phyloP scores from a whole-genome alignment of 768 basidiomycete genomes.

The Suillus decipiens region DNA sequence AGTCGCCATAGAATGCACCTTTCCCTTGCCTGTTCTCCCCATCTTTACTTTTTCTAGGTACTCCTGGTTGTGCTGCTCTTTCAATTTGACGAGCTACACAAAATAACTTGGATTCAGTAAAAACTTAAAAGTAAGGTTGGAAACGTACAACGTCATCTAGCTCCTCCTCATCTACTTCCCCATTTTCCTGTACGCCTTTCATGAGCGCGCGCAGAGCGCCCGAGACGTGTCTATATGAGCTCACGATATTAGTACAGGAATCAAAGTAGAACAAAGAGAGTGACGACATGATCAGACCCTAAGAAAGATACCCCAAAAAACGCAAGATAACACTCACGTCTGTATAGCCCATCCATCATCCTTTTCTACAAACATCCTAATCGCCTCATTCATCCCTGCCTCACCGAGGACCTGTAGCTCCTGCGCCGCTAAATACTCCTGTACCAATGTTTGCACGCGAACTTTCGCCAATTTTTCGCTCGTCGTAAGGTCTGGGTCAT shows the following conservation, averaged over 20 bases:
- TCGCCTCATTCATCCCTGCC: constrained; percentile 89
- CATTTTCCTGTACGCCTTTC: constrained; percentile 66
- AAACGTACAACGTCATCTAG: constrained; percentile 68
- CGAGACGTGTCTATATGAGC: constrained; percentile 58
- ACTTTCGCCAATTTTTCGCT: constrained; percentile 80
- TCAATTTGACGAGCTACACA: constrained; percentile 64
- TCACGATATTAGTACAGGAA: constrained; percentile 4
- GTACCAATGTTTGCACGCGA: constrained; percentile 85
- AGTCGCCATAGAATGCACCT: constrained; percentile 34
- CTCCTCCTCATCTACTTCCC: constrained; percentile 69
- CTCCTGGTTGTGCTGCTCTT: constrained; percentile 66
- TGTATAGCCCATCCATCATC: constrained; percentile 94
- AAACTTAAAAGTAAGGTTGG: constrained; percentile 1
- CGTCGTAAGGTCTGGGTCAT: constrained; percentile 65
- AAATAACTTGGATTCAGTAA: not conserved
- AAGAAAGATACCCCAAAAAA: not conserved
- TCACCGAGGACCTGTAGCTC: constrained; percentile 91
- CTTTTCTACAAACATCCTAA: constrained; percentile 95
- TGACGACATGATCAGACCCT: not conserved
- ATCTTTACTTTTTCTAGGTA: constrained; percentile 50
- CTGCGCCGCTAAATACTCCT: constrained; percentile 90
- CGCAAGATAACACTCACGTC: constrained; percentile 51
- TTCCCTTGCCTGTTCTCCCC: constrained; percentile 42
- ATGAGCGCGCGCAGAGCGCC: constrained; percentile 60
- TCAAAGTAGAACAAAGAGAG: not conserved